phyloP scores from a whole-genome alignment of 2,329 filamentous ascomycete species.

The Ascochyta lentis region DNA sequence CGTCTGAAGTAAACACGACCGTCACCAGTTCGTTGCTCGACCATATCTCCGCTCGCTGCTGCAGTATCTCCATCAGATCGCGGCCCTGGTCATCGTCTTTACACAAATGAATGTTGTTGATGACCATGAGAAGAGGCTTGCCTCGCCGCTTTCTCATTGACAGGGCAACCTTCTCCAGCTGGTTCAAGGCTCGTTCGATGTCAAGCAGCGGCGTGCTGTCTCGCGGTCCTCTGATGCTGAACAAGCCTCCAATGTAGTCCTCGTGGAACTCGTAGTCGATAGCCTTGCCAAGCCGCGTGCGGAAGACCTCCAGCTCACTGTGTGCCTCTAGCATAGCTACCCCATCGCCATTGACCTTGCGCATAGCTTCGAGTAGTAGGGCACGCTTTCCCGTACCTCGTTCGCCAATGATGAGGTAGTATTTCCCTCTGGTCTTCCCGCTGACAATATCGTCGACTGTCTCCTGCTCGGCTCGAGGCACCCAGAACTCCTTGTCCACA shows the following conservation, averaged over 20 bases:
- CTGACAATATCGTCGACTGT: slow-evolving; percentile 81
- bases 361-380: slow-evolving; percentile 94
- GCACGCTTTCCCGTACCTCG: slow-evolving; percentile 96
- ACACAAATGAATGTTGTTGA: slow-evolving; percentile 91
- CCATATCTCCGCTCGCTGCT: slow-evolving; percentile 96
- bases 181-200: slow-evolving; percentile 95
- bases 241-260: slow-evolving; percentile 94
- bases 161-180: slow-evolving; percentile 92
- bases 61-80: slow-evolving; percentile 88
- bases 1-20: slow-evolving; percentile 91
- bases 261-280: slow-evolving; percentile 97
- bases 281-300: slow-evolving; percentile 88
- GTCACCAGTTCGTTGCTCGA: slow-evolving; percentile 88
- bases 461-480: slow-evolving; percentile 79
- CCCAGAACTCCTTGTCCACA: slow-evolving; percentile 71
- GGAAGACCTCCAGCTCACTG: slow-evolving; percentile 91
- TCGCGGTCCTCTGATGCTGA: slow-evolving; percentile 88
- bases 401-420: slow-evolving; percentile 89
- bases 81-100: slow-evolving; percentile 89
- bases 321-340: slow-evolving; percentile 96
- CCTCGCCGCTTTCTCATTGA: slow-evolving; percentile 66
- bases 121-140: slow-evolving; percentile 81
- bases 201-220: slow-evolving; percentile 92
- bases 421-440: slow-evolving; percentile 77
- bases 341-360: slow-evolving; percentile 84